A percentile compares a stretch with the other conserved stretches of the same genome.
Evolutionary conservation across 805 yeast species (phyloP).

Genomic region (Alloascoidea hylecoeti): DNA sequence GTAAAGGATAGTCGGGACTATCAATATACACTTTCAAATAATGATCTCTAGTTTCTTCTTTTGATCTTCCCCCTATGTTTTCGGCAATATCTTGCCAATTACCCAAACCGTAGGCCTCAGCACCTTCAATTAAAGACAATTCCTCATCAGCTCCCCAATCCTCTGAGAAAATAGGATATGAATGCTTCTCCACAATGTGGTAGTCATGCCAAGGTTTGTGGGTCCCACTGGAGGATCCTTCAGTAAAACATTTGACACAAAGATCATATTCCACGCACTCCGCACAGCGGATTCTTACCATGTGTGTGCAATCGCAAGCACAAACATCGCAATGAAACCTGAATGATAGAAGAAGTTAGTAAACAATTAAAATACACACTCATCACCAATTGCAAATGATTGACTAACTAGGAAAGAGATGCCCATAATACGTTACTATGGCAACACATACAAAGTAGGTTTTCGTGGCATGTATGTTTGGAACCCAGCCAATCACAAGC

Average conservation of each 20-base stretch:
- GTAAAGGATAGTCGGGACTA: slow-evolving; percentile 71
- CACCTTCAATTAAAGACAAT: slow-evolving; percentile 72
- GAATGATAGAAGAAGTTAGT: too few species aligned
- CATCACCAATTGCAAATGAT: too few species aligned
- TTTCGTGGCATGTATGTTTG: background rate
- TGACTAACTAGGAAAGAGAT: background rate
- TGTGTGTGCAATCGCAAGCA: slow-evolving; percentile 83
- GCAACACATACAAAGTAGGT: background rate
- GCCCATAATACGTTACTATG: background rate
- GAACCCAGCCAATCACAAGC: background rate
- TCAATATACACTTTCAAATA: slow-evolving; percentile 60
- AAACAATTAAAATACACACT: too few species aligned
- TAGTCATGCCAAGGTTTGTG: slow-evolving; percentile 95
- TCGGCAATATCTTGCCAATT: slow-evolving; percentile 98
- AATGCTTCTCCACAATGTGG: slow-evolving; percentile 82
- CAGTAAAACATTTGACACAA: slow-evolving; percentile 95
- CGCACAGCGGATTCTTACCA: slow-evolving; percentile 87
- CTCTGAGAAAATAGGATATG: slow-evolving; percentile 78
- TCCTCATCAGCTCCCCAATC: slow-evolving; percentile 99
- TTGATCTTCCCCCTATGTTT: slow-evolving; percentile 82
- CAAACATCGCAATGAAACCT: slow-evolving; percentile 91
- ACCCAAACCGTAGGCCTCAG: slow-evolving; percentile 85
- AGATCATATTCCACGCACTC: slow-evolving; percentile 86
- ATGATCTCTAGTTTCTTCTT: slow-evolving; percentile 84
- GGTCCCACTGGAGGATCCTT: slow-evolving; percentile 64